Conservation (phyloP, 306 rosid genomes). For the Medicago truncatula region MtrunA17r5.0-ANR NC_053045.1:51058501-51059000, state of each 20-base stretch:
- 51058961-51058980: background rate
- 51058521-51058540: too few relatives aligned
- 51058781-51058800: constrained; percentile 1
- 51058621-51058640: background rate
- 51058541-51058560: too few relatives aligned
- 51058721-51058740: constrained; percentile 59
- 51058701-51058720: constrained; percentile 58
- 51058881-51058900: background rate
- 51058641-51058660: constrained; percentile 54
- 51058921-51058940: background rate
- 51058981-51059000: background rate
- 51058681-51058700: constrained; percentile 46
- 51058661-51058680: constrained; percentile 54
- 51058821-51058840: constrained; percentile 7
- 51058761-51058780: background rate
- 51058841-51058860: background rate
- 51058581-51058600: too few relatives aligned
- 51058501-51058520: too few relatives aligned
- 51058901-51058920: background rate
- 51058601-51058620: too few relatives aligned
- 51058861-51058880: constrained; percentile 1
- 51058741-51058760: constrained; percentile 43
- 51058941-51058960: background rate
- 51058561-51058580: too few relatives aligned
- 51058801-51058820: background rate